These are phyloP conservation scores for Fraxinus platypoda DNA, from an alignment of 305 asterid genomes.

Conservation along the genomic window DNA sequence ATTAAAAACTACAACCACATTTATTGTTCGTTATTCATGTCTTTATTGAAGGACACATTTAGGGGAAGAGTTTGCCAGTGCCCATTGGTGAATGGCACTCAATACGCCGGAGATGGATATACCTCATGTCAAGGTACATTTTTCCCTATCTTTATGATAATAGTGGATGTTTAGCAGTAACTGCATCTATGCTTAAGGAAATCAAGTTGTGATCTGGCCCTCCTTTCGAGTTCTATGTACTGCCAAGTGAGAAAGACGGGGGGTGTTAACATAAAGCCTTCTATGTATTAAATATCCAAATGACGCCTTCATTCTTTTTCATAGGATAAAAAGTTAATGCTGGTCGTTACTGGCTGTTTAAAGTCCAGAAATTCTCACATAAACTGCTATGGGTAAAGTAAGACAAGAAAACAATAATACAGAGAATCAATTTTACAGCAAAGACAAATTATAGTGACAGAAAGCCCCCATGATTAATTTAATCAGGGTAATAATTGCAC, in stretches of 20 bases:
- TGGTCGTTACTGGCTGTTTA: not conserved
- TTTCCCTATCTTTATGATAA: not conserved
- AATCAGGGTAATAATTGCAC: not conserved
- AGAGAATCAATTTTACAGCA: not conserved
- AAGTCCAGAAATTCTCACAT: not conserved
- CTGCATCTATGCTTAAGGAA: not conserved
- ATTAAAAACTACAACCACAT: not conserved
- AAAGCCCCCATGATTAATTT: not conserved
- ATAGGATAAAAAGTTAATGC: not conserved
- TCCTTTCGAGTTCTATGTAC: not conserved
- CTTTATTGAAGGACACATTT: slow-evolving; percentile 64
- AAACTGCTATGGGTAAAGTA: not conserved
- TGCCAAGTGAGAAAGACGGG: not conserved
- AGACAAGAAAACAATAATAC: not conserved
- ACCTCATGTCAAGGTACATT: slow-evolving; percentile 63
- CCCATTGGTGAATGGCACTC: slow-evolving; percentile 67
- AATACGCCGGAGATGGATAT: slow-evolving; percentile 84
- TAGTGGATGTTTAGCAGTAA: not conserved
- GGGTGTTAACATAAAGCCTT: not conserved
- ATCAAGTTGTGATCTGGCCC: not conserved
- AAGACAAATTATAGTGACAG: not conserved
- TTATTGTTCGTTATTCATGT: slow-evolving; percentile 10
- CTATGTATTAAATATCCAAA: not conserved
- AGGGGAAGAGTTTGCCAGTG: slow-evolving; percentile 93
- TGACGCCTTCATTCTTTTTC: not conserved